Evolutionary conservation across 2,329 filamentous ascomycete species (phyloP).

Genomic region (Pestalotiopsis sp.): DNA sequence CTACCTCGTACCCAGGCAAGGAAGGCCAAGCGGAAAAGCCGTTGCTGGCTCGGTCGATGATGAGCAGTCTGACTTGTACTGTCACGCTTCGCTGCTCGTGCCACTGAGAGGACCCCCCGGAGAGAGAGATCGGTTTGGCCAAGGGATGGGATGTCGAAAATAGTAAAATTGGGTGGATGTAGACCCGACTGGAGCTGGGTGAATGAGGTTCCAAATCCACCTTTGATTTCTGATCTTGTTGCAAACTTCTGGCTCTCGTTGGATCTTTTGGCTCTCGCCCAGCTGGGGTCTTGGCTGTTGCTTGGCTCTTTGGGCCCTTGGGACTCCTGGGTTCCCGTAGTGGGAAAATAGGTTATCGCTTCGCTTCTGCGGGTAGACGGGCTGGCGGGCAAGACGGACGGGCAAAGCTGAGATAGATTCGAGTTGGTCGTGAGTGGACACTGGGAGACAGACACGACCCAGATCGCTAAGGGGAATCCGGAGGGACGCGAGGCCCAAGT

Average conservation of each 20-base stretch:
- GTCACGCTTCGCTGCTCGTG: neutral
- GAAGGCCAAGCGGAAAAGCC: neutral
- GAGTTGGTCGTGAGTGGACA: neutral
- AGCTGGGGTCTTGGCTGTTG: neutral
- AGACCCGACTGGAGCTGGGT: neutral
- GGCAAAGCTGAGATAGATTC: neutral
- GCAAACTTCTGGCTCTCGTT: neutral
- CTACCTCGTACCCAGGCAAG: neutral
- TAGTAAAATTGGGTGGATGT: neutral
- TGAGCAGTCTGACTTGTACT: neutral
- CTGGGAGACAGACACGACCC: neutral
- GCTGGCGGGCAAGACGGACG: neutral
- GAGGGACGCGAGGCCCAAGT: neutral
- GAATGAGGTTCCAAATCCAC: neutral
- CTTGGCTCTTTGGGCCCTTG: neutral
- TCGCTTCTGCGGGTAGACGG: neutral
- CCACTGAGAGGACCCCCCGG: neutral
- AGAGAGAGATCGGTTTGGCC: neutral
- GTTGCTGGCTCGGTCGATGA: neutral
- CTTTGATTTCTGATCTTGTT: neutral
- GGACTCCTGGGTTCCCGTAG: neutral
- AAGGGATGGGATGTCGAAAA: neutral
- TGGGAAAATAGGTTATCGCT: neutral
- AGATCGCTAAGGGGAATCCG: neutral
- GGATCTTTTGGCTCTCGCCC: neutral